Base-by-base conservation (phyloP, 1,139 yeast genomes). In the Hyphopichia khmerensis region DNA sequence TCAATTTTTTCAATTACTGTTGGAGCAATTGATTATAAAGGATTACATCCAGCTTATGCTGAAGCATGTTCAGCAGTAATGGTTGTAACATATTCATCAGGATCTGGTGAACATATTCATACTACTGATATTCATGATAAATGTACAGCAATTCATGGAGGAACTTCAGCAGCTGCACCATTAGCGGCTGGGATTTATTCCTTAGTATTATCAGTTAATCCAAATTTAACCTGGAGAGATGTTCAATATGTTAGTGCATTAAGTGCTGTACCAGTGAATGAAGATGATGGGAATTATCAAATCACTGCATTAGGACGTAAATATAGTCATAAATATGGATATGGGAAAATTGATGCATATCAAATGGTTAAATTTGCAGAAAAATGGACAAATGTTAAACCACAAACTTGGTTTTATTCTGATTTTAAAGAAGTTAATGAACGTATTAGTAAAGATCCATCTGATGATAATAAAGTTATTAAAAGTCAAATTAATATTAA, bases 141-240 rank as follows among this genome's bases (percentile, higher is more conserved):
- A 50, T 95, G 99, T 62, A 69, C 95, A 2, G 74, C 75, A 31
- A 61, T 55, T 26, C 99, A 95, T 64, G 96, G 98, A 8, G 99
- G 99, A 18, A 95, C 99, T 0, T 91, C 98, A 15, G 99, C 99
- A 0, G 98, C 99, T 15, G 99, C 99, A 0, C 99, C 99, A 0
- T 74, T 95, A 43, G 99, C 98, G 0, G 97, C 98, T 0, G 99
- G 99, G 17, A 77, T 95, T 1, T 89, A 87, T 60, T 80, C 98
- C 0, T 71, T 95, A 43, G 88, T 87, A 2, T 70, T 93, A 40
- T 82, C 85, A 53, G 89, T 82, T 2, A 86, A 95, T 49, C 96
- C 97, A 1, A 75, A 83, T 4, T 75, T 95, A 46, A 87, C 97
- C 0, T 95, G 99, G 99, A 80, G 99, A 60, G 99, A 95, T 59